phyloP scores from a whole-genome alignment of 768 basidiomycete species.

The Pleurotus eryngii region DNA sequence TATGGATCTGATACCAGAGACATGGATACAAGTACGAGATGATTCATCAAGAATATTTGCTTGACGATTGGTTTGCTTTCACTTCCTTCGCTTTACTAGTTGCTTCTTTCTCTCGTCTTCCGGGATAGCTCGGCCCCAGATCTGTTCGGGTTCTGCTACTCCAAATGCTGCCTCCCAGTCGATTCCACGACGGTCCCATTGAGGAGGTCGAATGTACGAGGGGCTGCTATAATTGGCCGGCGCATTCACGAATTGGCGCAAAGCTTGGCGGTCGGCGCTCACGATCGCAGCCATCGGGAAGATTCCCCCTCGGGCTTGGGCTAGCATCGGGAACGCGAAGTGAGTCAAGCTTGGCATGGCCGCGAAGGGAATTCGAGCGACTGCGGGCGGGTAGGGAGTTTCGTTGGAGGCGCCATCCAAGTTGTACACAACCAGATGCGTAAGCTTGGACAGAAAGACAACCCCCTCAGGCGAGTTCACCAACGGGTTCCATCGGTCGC shows the following conservation, averaged over 20 bases:
- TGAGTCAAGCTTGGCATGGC: constrained; percentile 28
- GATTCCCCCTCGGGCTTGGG: neutral
- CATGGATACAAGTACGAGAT: no score
- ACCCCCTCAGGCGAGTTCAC: constrained; percentile 25
- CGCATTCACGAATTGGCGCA: neutral
- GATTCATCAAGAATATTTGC: no score
- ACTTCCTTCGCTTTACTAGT: neutral
- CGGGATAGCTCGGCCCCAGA: neutral
- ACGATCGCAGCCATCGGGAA: constrained; percentile 1
- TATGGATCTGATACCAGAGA: no score
- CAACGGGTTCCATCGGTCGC: constrained; percentile 30
- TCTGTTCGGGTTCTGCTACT: neutral
- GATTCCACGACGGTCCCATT: neutral
- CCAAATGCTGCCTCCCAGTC: neutral
- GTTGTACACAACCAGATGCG: constrained; percentile 34
- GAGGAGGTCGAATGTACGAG: no score
- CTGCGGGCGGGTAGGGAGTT: constrained; percentile 11
- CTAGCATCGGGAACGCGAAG: constrained; percentile 27
- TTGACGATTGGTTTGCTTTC: neutral
- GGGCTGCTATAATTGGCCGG: neutral
- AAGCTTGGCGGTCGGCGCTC: neutral
- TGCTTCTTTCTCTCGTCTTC: neutral
- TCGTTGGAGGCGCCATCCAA: constrained; percentile 3
- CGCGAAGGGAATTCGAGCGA: constrained; percentile 29
- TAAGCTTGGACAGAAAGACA: constrained; percentile 31